Percentiles rank a stretch among this genome's conserved stretches.
Evolutionary conservation across 257 asterid species (phyloP).

Genomic region (Fraxinus anomala): DNA sequence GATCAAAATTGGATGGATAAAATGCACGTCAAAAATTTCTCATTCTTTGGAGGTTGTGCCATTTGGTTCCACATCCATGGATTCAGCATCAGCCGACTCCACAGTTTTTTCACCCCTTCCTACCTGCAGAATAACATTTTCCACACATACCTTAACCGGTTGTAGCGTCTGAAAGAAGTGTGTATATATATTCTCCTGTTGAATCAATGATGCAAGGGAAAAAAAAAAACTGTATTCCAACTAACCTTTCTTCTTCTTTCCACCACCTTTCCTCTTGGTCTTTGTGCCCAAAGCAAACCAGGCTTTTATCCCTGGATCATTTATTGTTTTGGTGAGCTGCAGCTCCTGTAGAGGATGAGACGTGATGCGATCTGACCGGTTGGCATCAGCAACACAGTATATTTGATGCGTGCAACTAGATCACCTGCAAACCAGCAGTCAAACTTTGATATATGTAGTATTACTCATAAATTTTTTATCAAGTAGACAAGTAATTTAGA

Average conservation of each 20-base stretch:
- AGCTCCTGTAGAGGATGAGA: conserved; percentile 64
- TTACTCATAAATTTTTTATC: too few species aligned
- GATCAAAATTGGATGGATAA: conserved; percentile 37
- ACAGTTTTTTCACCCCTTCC: conserved; percentile 64
- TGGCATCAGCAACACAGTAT: conserved; percentile 89
- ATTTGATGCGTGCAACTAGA: conserved; percentile 84
- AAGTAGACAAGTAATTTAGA: too few species aligned
- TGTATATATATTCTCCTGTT: not conserved
- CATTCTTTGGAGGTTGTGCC: conserved; percentile 34
- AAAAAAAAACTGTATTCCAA: not conserved
- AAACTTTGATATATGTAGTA: not conserved
- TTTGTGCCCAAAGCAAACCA: conserved; percentile 60
- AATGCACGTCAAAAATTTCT: conserved; percentile 25
- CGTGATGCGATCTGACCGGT: conserved; percentile 84
- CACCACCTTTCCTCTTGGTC: conserved; percentile 94
- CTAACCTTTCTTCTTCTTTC: conserved; percentile 95
- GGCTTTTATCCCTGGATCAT: conserved; percentile 43
- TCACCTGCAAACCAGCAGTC: conserved; percentile 59
- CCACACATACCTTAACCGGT: not conserved
- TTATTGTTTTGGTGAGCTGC: conserved; percentile 39
- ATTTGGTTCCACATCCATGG: conserved; percentile 39
- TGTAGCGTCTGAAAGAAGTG: not conserved
- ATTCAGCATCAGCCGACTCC: conserved; percentile 46
- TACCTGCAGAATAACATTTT: conserved; percentile 40
- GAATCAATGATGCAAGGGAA: not conserved